These are phyloP conservation scores for Naumovozyma castellii DNA, from an alignment of 805 yeast species.

Conservation along the genomic window DNA sequence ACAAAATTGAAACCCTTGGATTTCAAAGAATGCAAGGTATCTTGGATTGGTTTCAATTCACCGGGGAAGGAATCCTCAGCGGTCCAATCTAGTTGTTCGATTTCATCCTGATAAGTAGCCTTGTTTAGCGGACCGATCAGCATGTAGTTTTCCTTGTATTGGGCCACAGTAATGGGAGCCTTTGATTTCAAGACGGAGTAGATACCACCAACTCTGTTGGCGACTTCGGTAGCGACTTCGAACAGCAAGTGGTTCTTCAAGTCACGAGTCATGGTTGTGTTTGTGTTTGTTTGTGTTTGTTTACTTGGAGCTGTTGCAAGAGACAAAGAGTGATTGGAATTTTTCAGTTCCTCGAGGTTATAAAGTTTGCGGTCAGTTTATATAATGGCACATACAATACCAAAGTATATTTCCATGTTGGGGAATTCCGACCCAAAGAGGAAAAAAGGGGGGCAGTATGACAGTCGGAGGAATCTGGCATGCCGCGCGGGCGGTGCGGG, in stretches of 20 bases:
- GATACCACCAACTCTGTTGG: conserved; percentile 95
- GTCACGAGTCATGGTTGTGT: conserved; percentile 72
- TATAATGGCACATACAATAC: too few species aligned
- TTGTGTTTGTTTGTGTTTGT: too few species aligned
- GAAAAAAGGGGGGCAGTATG: too few species aligned
- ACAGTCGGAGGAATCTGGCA: too few species aligned
- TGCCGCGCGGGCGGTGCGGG: too few species aligned
- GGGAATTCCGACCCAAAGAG: too few species aligned
- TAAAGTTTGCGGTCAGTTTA: too few species aligned
- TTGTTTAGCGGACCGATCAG: conserved; percentile 79
- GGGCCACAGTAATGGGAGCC: conserved; percentile 93
- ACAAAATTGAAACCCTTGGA: conserved; percentile 72
- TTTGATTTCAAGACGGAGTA: conserved; percentile 93
- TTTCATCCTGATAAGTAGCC: conserved; percentile 66
- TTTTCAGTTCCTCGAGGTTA: too few species aligned
- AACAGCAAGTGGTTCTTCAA: conserved; percentile 78
- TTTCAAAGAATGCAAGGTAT: conserved; percentile 66
- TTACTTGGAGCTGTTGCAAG: too few species aligned
- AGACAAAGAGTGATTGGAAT: too few species aligned
- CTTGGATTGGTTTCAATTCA: conserved; percentile 22
- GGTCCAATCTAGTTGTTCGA: conserved; percentile 58
- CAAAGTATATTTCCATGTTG: too few species aligned
- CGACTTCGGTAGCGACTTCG: conserved; percentile 95
- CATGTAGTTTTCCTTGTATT: conserved; percentile 78
- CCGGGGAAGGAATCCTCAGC: conserved; percentile 33